Evolutionary conservation across 2,329 filamentous ascomycete genomes (phyloP).

Genomic region (Pyrenophora graminea): DNA sequence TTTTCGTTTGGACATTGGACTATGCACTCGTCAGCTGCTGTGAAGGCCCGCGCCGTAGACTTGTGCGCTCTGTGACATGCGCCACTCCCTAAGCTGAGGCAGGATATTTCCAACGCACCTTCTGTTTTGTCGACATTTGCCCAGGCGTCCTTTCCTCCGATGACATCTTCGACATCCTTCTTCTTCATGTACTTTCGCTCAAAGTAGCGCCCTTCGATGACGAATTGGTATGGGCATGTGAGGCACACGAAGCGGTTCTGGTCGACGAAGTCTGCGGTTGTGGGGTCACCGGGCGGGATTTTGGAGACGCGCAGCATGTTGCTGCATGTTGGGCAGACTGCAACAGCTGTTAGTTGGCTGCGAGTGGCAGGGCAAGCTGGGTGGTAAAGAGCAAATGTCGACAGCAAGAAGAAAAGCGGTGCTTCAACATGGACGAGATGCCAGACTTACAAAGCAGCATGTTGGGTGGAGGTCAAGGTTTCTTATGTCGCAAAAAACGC

Average conservation of each 20-base stretch:
- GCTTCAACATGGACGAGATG: no score
- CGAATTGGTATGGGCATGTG: constrained; percentile 90
- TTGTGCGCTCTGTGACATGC: no score
- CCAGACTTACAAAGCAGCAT: constrained; percentile 68
- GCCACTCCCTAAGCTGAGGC: no score
- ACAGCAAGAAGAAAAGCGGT: not conserved
- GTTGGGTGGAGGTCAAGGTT: constrained; percentile 12
- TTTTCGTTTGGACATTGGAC: constrained; percentile 81
- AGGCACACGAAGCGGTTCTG: constrained; percentile 90
- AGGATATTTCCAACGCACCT: constrained; percentile 45
- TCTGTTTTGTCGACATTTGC: constrained; percentile 85
- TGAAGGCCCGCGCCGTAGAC: not conserved
- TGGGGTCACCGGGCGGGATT: constrained; percentile 48
- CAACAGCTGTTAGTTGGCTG: constrained; percentile 1
- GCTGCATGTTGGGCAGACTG: constrained; percentile 79
- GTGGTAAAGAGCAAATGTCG: no score
- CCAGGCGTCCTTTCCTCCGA: constrained; percentile 87
- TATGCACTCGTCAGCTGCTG: constrained; percentile 30
- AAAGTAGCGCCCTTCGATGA: constrained; percentile 77
- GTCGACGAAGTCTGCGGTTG: constrained; percentile 44
- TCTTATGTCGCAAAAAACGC: constrained; percentile 4
- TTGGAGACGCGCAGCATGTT: constrained; percentile 78
- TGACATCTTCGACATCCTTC: constrained; percentile 86
- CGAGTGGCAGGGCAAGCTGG: not conserved
- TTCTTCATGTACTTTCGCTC: constrained; percentile 79